Evolutionary conservation across 345 rosid species (phyloP), one percentile per base, ranked within the genome.

Genomic region (Pistacia atlantica): DNA sequence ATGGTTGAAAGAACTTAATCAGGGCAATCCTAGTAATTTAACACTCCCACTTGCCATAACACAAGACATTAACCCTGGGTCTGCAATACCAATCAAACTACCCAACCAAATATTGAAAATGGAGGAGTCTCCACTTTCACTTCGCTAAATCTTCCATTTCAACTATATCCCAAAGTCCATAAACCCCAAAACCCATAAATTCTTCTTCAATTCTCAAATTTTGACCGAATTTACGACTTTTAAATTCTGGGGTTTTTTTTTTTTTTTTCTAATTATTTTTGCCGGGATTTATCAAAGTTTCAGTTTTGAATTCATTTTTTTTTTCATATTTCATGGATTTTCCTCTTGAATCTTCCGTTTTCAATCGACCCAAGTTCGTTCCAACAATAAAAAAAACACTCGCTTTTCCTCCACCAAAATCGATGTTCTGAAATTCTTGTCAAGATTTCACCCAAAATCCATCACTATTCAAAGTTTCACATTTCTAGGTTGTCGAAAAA

Each of bases 261-360:
- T 5, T 33, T 48, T 18, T 55, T 18, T 2, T 6, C 12, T 16
- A 16, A 1, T 3, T 35, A 52, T 49, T 31, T 10, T 22, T 6
- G 0, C 4, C 0, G 33, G 51, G 54, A 7, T 51, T 35, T 64
- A 12, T 65, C 37, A 20, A 12, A 64, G 38, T 51, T 60, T 28
- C 5, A 48, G 3, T 65, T 8, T 18, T 16, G 13, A 1, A 5
- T 16, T 0, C 28, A 14, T 22, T 65, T 52, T 54, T 52, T 54
- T 65, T 11, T 74, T 10, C 18, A 11, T 11, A 5, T 25, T 28
- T 66, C 72, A 83, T 83, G 87, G 88, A 80, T 65, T 70, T 86
- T 83, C 80, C 89, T 28, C 81, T 87, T 71, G 87, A 92, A 25
- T 77, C 86, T 33, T 87, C 87, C 28, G 72, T 87, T 85, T 69